phyloP scores from a whole-genome alignment of 202 grass and related monocot genomes.

The Musa balbisiana region DNA sequence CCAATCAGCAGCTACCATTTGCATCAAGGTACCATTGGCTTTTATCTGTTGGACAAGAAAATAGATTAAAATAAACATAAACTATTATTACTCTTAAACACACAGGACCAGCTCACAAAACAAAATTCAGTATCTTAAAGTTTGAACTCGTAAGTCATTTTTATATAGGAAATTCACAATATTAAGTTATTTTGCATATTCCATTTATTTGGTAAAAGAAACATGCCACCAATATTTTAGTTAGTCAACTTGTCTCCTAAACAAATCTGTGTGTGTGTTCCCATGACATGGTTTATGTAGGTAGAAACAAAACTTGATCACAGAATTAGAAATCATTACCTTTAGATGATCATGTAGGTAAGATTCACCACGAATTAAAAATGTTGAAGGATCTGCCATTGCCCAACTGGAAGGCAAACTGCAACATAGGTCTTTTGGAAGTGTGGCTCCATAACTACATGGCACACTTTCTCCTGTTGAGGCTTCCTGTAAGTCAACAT shows the following conservation, averaged over 20 bases:
- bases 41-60: slow-evolving; percentile 50
- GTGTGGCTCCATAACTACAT: slow-evolving; percentile 69
- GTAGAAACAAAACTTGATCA: background rate
- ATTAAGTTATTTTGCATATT: too few relatives aligned
- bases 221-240: too few relatives aligned
- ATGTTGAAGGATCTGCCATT: slow-evolving; percentile 80
- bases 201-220: background rate
- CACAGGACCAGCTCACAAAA: too few relatives aligned
- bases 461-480: slow-evolving; percentile 37
- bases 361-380: slow-evolving; percentile 75
- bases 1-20: slow-evolving; percentile 99
- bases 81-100: too few relatives aligned
- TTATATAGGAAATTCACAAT: too few relatives aligned
- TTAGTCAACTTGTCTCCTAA: background rate
- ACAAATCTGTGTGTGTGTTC: background rate
- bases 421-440: slow-evolving; percentile 63
- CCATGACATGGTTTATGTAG: background rate
- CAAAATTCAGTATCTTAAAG: too few relatives aligned
- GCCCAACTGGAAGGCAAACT: slow-evolving; percentile 63
- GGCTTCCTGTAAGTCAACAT: slow-evolving; percentile 73
- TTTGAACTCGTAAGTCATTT: too few relatives aligned
- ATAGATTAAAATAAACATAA: background rate
- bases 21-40: slow-evolving; percentile 89
- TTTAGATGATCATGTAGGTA: slow-evolving; percentile 77
- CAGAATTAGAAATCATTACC: slow-evolving; percentile 29